Percentiles rank a stretch among this genome's conserved stretches.
These are phyloP conservation scores for Musa beccarii DNA, from an alignment of 176 grass and related monocot species.

Conservation along the genomic window DNA sequence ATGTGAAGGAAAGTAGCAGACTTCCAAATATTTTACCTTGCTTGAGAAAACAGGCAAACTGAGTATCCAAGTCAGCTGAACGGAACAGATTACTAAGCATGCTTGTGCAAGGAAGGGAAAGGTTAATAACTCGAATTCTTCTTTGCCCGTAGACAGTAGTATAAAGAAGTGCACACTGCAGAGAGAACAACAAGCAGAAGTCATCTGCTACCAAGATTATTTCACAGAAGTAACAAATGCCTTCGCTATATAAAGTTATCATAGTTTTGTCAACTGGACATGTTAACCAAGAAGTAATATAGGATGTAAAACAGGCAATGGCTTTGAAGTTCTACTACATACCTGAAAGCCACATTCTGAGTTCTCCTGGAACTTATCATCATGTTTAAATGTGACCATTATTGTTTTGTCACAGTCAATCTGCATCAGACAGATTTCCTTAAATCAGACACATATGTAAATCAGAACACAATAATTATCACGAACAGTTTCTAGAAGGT, in stretches of 20 bases:
- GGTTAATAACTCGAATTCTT: slow-evolving; percentile 75
- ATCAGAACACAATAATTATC: background rate
- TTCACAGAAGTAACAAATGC: background rate
- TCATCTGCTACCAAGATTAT: background rate
- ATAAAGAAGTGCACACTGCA: slow-evolving; percentile 82
- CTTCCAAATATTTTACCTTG: slow-evolving; percentile 42
- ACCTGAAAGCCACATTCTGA: slow-evolving; percentile 88
- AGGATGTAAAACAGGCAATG: background rate
- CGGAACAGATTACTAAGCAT: slow-evolving; percentile 68
- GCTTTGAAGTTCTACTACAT: slow-evolving; percentile 8
- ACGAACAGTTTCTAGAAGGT: too few relatives aligned
- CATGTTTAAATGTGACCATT: slow-evolving; percentile 94
- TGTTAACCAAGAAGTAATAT: background rate
- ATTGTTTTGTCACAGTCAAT: slow-evolving; percentile 86
- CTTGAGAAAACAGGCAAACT: slow-evolving; percentile 71
- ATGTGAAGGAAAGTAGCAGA: background rate
- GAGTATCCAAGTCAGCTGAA: slow-evolving; percentile 69
- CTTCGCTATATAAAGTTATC: background rate
- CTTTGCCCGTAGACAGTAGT: slow-evolving; percentile 83
- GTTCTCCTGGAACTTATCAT: slow-evolving; percentile 80
- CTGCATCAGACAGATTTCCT: slow-evolving; percentile 29
- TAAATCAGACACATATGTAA: slow-evolving; percentile 9
- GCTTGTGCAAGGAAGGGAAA: slow-evolving; percentile 70
- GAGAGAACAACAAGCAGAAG: background rate
- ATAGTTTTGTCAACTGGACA: background rate